A percentile compares a stretch with the other conserved stretches of the same genome.
Evolutionary conservation across 169 alveolate genomes (phyloP).

Genomic region (Babesia sp.): DNA sequence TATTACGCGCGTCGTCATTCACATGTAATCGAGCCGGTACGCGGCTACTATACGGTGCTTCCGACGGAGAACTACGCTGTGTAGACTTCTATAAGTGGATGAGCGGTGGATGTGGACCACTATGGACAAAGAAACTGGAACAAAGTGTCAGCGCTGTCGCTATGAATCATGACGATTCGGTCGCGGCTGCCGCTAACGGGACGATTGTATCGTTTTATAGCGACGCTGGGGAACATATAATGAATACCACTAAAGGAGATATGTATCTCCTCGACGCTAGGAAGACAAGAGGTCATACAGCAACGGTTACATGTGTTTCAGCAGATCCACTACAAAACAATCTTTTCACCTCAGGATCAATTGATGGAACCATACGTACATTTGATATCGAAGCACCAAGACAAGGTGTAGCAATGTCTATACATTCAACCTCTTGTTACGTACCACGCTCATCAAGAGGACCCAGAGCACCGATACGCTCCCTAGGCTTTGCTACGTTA

Average conservation of each 20-base stretch:
- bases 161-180: slow-evolving; percentile 41
- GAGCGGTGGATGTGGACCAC: slow-evolving; percentile 67
- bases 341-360: slow-evolving; percentile 66
- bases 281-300: slow-evolving; percentile 74
- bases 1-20: slow-evolving; percentile 23
- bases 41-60: slow-evolving; percentile 31
- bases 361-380: slow-evolving; percentile 75
- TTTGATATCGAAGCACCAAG: slow-evolving; percentile 62
- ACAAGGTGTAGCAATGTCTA: slow-evolving; percentile 59
- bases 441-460: slow-evolving; percentile 31
- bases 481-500: slow-evolving; percentile 17
- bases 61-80: slow-evolving; percentile 60
- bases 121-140: slow-evolving; percentile 51
- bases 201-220: slow-evolving; percentile 43
- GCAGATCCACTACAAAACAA: slow-evolving; percentile 58
- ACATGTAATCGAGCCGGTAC: slow-evolving; percentile 41
- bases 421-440: slow-evolving; percentile 15
- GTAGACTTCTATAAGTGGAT: slow-evolving; percentile 61
- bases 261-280: slow-evolving; percentile 75
- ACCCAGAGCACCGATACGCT: slow-evolving; percentile 35
- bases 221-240: slow-evolving; percentile 67
- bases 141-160: slow-evolving; percentile 50
- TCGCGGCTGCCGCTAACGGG: slow-evolving; percentile 61
- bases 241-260: slow-evolving; percentile 73
- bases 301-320: slow-evolving; percentile 67